Conservation (phyloP, 768 basidiomycete genomes). For the Auriscalpium microsporum region DNA sequence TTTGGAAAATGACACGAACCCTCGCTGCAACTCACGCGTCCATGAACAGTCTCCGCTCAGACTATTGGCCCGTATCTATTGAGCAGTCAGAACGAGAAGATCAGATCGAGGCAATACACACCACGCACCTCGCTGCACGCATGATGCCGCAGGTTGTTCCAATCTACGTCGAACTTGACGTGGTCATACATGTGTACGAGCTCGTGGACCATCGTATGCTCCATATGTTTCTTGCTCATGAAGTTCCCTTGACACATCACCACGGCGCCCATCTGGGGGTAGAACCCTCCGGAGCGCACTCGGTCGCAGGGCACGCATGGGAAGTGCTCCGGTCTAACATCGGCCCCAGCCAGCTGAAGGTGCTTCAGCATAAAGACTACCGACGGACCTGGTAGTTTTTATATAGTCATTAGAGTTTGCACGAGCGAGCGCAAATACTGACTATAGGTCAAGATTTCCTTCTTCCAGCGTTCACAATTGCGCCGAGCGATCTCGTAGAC, state of each 20-base stretch:
- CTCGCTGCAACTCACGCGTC: conserved; percentile 71
- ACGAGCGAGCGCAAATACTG: conserved; percentile 19
- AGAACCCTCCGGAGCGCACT: conserved; percentile 73
- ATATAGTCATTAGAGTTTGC: neutral
- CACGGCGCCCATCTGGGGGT: conserved; percentile 67
- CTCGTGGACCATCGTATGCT: conserved; percentile 89
- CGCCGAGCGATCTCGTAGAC: conserved; percentile 28
- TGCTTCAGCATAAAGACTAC: conserved; percentile 91
- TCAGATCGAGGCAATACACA: neutral
- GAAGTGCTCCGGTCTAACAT: conserved; percentile 64
- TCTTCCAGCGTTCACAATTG: conserved; percentile 45
- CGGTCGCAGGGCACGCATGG: conserved; percentile 79
- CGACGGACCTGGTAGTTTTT: conserved; percentile 53
- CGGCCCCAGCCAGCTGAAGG: conserved; percentile 64
- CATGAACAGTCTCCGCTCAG: conserved; percentile 90
- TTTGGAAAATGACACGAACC: conserved; percentile 75
- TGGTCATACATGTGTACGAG: conserved; percentile 95
- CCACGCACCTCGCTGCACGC: conserved; percentile 88
- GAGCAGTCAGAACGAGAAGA: neutral
- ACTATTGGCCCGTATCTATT: conserved; percentile 89
- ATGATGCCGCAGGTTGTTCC: conserved; percentile 84
- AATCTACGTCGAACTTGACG: conserved; percentile 89
- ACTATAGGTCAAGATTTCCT: conserved; percentile 40
- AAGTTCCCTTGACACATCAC: conserved; percentile 82
- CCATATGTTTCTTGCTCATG: conserved; percentile 78